These are phyloP conservation scores for Trichoderma afroharzianum DNA, from an alignment of 2,329 filamentous ascomycete genomes.

Conservation along the genomic window DNA sequence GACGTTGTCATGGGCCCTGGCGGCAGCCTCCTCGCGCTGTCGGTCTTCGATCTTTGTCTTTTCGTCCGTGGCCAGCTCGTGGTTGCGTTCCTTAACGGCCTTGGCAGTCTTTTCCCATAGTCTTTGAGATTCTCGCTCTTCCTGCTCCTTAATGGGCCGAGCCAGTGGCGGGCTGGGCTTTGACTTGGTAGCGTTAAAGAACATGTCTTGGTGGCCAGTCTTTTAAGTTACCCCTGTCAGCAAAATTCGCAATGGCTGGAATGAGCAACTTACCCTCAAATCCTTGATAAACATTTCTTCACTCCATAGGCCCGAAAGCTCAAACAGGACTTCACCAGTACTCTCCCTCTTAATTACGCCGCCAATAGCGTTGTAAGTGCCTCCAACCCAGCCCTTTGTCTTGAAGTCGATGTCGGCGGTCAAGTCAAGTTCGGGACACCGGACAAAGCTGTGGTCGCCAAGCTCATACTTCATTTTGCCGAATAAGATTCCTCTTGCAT, in stretches of 20 bases:
- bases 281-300: constrained; percentile 93
- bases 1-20: constrained; percentile 69
- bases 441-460: constrained; percentile 89
- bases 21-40: constrained; percentile 84
- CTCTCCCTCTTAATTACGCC: constrained; percentile 85
- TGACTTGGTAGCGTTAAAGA: constrained; percentile 81
- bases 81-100: constrained; percentile 80
- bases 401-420: constrained; percentile 96
- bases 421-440: constrained; percentile 83
- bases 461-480: constrained; percentile 99
- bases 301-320: constrained; percentile 89
- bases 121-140: constrained; percentile 82
- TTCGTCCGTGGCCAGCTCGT: constrained; percentile 85
- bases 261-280: constrained; percentile 57
- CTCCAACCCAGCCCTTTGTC: constrained; percentile 94
- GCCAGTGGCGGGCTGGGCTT: constrained; percentile 71
- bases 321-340: constrained; percentile 82
- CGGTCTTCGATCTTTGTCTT: constrained; percentile 95
- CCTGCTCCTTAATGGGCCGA: constrained; percentile 80
- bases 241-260: not conserved
- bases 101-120: constrained; percentile 80
- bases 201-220: constrained; percentile 83
- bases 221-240: constrained; percentile 42
- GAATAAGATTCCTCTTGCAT: constrained; percentile 92
- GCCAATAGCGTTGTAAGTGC: constrained; percentile 93